Base-by-base conservation (phyloP, 345 rosid species). In the Alliaria petiolata region DNA sequence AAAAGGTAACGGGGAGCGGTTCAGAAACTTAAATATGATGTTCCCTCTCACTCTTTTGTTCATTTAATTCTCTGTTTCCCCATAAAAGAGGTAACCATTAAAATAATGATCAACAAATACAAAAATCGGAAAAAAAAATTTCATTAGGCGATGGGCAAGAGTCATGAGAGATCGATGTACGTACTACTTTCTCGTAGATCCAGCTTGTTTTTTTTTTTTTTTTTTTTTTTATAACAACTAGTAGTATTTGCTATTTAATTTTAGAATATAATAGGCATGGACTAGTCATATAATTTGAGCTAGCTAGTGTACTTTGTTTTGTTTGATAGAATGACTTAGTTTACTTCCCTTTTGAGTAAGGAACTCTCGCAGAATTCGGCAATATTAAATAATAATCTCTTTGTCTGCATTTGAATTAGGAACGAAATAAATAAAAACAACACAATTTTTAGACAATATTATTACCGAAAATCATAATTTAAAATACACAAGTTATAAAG, bases 21-120 rank as follows among this genome's bases (percentile, higher is more conserved):
- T 33, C 57, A 51, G 67, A 66, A 25, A 74, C 67, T 58, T 74
- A 30, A 74, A 74, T 74, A 50, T 14, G 67, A 40, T 74, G 72
- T 67, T 67, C 68, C 67, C 72, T 40, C 33, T 11, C 36, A 22
- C 62, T 38, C 60, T 42, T 40, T 4, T 59, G 62, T 74, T 67
- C 62, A 74, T 66, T 67, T 20, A 74, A 50, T 67, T 59, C 33
- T 50, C 0, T 75, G 78, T 60, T 75, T 51, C 73, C 78, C 78
- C 31, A 11, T 42, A 59, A 74, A 67, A 10, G 70, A 76, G 40
- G 76, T 45, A 55, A 62, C 51, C 65, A 45, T 46, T 26, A n/a
- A 8, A 56, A 68, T 26, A 68, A 36, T 49, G 39, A 20, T 57
- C 4, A 54, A 19, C 20, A 40, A 30, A 34, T 12, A 34, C 0